Conservation (phyloP, 257 asterid species). For the Penstemon davidsonii region DNA sequence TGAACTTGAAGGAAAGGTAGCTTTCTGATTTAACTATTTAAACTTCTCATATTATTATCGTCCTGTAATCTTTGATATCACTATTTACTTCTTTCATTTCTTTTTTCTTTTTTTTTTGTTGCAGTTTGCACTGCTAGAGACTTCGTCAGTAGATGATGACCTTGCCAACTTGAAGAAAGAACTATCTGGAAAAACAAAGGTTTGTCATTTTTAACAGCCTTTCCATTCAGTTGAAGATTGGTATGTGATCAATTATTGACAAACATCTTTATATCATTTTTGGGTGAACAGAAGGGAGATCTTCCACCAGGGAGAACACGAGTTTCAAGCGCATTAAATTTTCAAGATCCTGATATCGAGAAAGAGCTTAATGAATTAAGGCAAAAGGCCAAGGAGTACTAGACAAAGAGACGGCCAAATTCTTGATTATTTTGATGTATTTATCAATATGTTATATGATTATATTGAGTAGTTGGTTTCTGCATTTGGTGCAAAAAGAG, state of each 20-base stretch:
- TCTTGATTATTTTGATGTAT: too few species aligned
- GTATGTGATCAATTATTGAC: not conserved
- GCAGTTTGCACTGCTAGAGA: constrained; percentile 91
- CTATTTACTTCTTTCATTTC: not conserved
- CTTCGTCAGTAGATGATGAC: constrained; percentile 91
- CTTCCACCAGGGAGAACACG: constrained; percentile 75
- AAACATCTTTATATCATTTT: not conserved
- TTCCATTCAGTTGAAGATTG: too few species aligned
- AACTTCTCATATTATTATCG: not conserved
- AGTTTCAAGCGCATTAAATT: constrained; percentile 48
- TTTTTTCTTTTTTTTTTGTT: not conserved
- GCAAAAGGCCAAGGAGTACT: constrained; percentile 72
- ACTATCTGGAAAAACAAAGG: constrained; percentile 74
- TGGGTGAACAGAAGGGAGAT: constrained; percentile 74
- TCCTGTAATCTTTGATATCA: not conserved
- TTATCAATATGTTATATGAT: too few species aligned
- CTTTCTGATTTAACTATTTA: constrained; percentile 1
- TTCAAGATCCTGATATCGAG: constrained; percentile 87
- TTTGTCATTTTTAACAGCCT: not conserved
- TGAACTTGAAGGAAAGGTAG: constrained; percentile 97
- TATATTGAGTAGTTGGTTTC: too few species aligned
- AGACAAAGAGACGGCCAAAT: constrained; percentile 13
- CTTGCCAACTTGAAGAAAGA: constrained; percentile 75
- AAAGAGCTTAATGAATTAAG: constrained; percentile 83
- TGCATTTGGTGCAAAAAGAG: too few species aligned